Base-by-base conservation (phyloP, 2,329 filamentous ascomycete species). In the Metarhizium sp. region DNA sequence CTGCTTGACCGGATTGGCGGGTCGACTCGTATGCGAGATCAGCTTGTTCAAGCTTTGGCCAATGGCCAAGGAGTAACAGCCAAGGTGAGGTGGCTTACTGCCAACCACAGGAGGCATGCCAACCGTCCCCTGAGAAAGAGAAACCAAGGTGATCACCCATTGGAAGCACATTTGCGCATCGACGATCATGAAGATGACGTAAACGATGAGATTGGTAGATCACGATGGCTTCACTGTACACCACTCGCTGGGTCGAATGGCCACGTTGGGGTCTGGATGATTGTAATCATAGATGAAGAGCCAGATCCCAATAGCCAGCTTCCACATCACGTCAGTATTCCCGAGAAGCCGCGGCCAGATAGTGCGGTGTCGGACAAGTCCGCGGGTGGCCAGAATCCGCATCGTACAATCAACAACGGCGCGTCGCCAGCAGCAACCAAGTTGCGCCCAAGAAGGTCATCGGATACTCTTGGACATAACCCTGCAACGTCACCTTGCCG, bases 151-250 rank as follows among this genome's bases (percentile, higher is more conserved):
- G 58, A 59, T 29, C 43, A 57, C 55, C 60, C 80, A 81, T 53
- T 92, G 87, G 88, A 71, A 88, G 1, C 64, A 52, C 51, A 66
- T 61, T 56, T 53, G 53, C 20, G 25, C 18, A 30, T 48, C 14
- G 45, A 30, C 14, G 45, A 48, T 30, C 56, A 50, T 53, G 58
- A 48, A 0, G 55, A 48, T 1, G 55, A 58, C 11, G 58, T 57
- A 25, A 18, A 47, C 16, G 60, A 59, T 16, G 51, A 52, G 13
- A 77, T 81, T 55, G 86, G 86, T 0, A 77, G 85, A 18, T 76
- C 79, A 52, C 78, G 86, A 50, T 90, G 87, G 86, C 85, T 90
- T 53, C 87, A 91, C 67, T 88, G 85, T 66, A 90, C 87, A 20
- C 87, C 87, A 2, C 71, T 91, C 2, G 69, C 87, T 3, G 86